Conservation (phyloP, 2,329 filamentous ascomycete genomes). For the Coniella vitis region DNA sequence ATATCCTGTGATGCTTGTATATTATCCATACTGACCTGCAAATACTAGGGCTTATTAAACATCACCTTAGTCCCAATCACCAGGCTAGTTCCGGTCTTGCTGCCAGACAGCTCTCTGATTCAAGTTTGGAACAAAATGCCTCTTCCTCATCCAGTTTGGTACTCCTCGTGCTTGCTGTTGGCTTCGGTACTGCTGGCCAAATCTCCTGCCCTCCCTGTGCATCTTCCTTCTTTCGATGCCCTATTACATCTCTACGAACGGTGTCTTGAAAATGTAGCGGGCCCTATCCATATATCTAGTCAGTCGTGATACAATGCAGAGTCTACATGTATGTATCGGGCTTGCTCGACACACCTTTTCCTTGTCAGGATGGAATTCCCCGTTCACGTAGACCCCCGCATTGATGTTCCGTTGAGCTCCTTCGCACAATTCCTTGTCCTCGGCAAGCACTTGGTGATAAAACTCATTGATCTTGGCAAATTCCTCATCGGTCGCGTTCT, state of each 20-base stretch:
- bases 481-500: slow-evolving; percentile 37
- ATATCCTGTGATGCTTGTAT: no score
- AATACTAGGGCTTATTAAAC: no score
- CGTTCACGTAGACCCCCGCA: slow-evolving; percentile 42
- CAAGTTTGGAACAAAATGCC: slow-evolving; percentile 13
- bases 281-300: neutral
- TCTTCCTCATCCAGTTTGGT: slow-evolving; percentile 12
- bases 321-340: neutral
- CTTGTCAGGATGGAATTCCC: slow-evolving; percentile 44
- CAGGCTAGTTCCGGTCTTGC: slow-evolving; percentile 3
- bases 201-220: slow-evolving; percentile 6
- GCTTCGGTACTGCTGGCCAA: slow-evolving; percentile 8
- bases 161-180: neutral
- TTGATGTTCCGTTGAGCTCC: slow-evolving; percentile 44
- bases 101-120: slow-evolving; percentile 6
- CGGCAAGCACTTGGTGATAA: slow-evolving; percentile 44
- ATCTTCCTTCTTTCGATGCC: slow-evolving; percentile 9
- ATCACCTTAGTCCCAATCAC: neutral
- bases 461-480: slow-evolving; percentile 40
- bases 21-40: no score
- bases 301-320: no score
- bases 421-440: slow-evolving; percentile 45
- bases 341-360: slow-evolving; percentile 29
- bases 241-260: slow-evolving; percentile 7
- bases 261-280: slow-evolving; percentile 11